phyloP scores from a whole-genome alignment of 805 yeast species.

The Yamadazyma olivae region DNA sequence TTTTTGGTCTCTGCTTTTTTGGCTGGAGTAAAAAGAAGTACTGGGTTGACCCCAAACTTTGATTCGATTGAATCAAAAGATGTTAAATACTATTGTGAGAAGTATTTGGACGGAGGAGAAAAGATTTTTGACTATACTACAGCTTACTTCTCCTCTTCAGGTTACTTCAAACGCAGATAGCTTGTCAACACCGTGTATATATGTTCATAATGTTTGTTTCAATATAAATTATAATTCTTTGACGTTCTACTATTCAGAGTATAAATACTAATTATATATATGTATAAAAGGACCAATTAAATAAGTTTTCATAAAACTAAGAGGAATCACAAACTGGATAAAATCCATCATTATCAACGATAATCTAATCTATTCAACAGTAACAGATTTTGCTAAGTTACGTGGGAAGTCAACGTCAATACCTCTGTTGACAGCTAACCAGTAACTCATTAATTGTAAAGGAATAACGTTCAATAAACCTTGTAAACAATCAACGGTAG shows the following conservation, averaged over 20 bases:
- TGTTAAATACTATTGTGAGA: conserved; percentile 49
- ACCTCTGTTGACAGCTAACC: conserved; percentile 94
- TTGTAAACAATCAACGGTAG: conserved; percentile 95
- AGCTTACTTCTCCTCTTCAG: conserved; percentile 66
- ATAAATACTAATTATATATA: too few relatives aligned
- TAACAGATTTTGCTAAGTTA: conserved; percentile 96
- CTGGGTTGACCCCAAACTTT: conserved; percentile 62
- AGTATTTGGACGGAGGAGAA: conserved; percentile 85
- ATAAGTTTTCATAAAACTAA: too few relatives aligned
- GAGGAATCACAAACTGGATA: too few relatives aligned
- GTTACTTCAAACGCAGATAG: conserved; percentile 64
- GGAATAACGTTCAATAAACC: conserved; percentile 94
- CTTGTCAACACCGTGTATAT: too few relatives aligned
- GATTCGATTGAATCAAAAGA: conserved; percentile 43
- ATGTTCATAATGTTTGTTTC: too few relatives aligned
- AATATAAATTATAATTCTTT: too few relatives aligned
- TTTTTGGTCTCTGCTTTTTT: conserved; percentile 62
- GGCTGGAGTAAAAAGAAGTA: conserved; percentile 70
- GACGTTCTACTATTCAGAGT: neutral
- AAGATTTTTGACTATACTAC: conserved; percentile 70
- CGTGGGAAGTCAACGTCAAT: conserved; percentile 98
- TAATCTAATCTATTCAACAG: conserved; percentile 90
- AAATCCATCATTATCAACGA: too few relatives aligned
- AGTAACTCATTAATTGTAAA: conserved; percentile 91
- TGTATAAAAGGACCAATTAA: too few relatives aligned